These are phyloP conservation scores for Phellopilus nigrolimitatus DNA, from an alignment of 1,284 basidiomycete genomes.

Conservation along the genomic window DNA sequence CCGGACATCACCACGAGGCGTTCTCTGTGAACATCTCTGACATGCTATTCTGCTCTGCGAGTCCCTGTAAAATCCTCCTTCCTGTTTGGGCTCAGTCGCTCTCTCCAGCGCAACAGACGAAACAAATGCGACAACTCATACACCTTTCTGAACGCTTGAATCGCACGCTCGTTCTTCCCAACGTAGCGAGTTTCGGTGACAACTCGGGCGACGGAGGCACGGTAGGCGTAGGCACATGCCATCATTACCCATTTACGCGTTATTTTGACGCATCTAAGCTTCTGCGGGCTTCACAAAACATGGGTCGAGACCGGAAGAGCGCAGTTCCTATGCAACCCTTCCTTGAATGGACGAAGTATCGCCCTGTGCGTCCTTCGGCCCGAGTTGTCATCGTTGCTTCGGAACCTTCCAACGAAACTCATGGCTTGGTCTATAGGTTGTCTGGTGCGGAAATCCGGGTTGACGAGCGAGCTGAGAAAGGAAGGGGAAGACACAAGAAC, in stretches of 20 bases:
- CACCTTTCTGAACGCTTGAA: conserved; percentile 37
- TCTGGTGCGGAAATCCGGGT: neutral
- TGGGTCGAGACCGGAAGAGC: neutral
- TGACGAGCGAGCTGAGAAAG: conserved; percentile 1
- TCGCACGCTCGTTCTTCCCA: conserved; percentile 48
- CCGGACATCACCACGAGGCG: conserved; percentile 1
- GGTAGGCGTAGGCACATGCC: conserved; percentile 38
- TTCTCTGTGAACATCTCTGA: conserved; percentile 22
- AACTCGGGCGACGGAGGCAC: conserved; percentile 28
- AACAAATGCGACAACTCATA: conserved; percentile 43
- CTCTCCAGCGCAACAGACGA: conserved; percentile 44
- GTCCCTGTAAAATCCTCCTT: conserved; percentile 40
- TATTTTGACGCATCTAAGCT: conserved; percentile 41
- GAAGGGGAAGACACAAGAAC: conserved; percentile 6
- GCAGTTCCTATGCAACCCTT: conserved; percentile 33
- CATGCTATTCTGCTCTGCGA: conserved; percentile 21
- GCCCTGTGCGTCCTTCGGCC: conserved; percentile 25
- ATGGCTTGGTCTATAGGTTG: neutral
- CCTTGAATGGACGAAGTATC: conserved; percentile 32
- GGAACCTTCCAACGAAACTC: conserved; percentile 7
- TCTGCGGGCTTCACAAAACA: conserved; percentile 10
- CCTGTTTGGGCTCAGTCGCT: conserved; percentile 24
- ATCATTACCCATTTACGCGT: conserved; percentile 36
- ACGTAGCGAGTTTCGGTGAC: conserved; percentile 36
- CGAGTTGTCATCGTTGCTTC: conserved; percentile 25